phyloP scores from a whole-genome alignment of 2,329 filamentous ascomycete species.

The Colletotrichum filicis region DNA sequence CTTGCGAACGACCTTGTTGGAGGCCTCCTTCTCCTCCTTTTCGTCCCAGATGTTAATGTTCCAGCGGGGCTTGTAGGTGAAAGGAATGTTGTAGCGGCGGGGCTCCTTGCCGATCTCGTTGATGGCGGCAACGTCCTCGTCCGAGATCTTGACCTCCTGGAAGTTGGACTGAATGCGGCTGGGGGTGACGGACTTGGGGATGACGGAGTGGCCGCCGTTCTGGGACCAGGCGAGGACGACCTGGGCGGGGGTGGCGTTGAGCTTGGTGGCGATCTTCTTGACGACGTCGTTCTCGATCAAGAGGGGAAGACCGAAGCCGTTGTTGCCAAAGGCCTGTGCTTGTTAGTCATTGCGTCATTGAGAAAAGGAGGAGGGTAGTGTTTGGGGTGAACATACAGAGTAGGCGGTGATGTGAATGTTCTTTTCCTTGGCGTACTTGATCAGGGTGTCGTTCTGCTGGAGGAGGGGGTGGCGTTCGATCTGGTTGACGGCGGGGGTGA shows the following conservation, averaged over 20 bases:
- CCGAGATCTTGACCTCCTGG: slow-evolving; percentile 70
- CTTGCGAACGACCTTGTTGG: slow-evolving; percentile 57
- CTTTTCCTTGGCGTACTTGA: slow-evolving; percentile 70
- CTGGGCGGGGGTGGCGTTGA: slow-evolving; percentile 54
- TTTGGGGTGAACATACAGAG: slow-evolving; percentile 49
- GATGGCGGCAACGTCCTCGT: slow-evolving; percentile 69
- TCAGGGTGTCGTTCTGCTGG: slow-evolving; percentile 65
- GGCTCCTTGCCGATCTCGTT: slow-evolving; percentile 68
- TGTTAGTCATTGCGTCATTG: not conserved
- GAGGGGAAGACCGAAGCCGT: slow-evolving; percentile 56
- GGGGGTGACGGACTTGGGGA: slow-evolving; percentile 79
- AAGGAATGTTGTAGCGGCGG: slow-evolving; percentile 57
- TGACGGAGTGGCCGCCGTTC: slow-evolving; percentile 73
- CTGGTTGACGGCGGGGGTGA: slow-evolving; percentile 73
- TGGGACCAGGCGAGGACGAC: slow-evolving; percentile 68
- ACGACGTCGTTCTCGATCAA: slow-evolving; percentile 68
- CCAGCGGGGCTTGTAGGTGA: slow-evolving; percentile 57
- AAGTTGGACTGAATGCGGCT: slow-evolving; percentile 77
- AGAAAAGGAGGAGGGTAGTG: accelerated
- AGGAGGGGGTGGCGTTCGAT: slow-evolving; percentile 75
- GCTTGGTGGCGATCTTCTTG: slow-evolving; percentile 64
- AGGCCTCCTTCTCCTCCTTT: slow-evolving; percentile 60
- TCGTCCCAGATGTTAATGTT: slow-evolving; percentile 67
- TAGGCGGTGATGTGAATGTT: slow-evolving; percentile 75
- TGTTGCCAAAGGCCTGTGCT: slow-evolving; percentile 55